Evolutionary conservation across 2,329 filamentous ascomycete genomes (phyloP).

Genomic region (Colletotrichum sp.): DNA sequence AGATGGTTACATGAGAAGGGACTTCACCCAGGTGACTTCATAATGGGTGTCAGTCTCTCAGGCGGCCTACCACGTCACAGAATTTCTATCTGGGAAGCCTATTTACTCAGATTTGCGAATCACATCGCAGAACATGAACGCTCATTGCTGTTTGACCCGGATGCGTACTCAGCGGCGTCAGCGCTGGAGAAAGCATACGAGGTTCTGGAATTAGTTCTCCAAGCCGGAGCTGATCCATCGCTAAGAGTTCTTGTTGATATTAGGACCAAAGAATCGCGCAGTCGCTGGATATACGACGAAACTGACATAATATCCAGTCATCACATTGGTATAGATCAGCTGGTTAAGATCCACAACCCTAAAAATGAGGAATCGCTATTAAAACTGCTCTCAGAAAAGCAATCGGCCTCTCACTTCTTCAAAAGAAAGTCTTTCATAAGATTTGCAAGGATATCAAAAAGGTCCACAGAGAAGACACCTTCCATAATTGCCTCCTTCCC

Average conservation of each 20-base stretch:
- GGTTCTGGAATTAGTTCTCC: background rate
- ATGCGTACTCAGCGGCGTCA: no score
- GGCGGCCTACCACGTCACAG: no score
- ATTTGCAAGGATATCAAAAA: no score
- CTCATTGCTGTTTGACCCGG: no score
- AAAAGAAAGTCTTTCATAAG: background rate
- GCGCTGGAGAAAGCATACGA: no score
- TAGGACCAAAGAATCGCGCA: rapidly evolving
- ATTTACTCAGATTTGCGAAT: rapidly evolving
- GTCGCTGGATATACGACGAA: rapidly evolving
- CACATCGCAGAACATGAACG: no score
- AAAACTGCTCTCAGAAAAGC: background rate
- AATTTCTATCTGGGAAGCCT: background rate
- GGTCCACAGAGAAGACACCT: no score
- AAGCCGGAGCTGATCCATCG: background rate
- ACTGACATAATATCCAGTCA: background rate
- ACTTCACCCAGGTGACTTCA: background rate
- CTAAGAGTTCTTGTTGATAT: background rate
- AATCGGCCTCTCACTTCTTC: no score
- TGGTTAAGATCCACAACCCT: rapidly evolving
- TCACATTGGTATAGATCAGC: rapidly evolving
- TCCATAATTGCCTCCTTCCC: no score
- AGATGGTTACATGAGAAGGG: background rate
- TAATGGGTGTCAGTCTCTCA: no score
- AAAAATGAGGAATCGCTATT: background rate